Evolutionary conservation across 2,329 filamentous ascomycete genomes (phyloP), one percentile per base, ranked within the genome.

Genomic region (Onygenales sp.): DNA sequence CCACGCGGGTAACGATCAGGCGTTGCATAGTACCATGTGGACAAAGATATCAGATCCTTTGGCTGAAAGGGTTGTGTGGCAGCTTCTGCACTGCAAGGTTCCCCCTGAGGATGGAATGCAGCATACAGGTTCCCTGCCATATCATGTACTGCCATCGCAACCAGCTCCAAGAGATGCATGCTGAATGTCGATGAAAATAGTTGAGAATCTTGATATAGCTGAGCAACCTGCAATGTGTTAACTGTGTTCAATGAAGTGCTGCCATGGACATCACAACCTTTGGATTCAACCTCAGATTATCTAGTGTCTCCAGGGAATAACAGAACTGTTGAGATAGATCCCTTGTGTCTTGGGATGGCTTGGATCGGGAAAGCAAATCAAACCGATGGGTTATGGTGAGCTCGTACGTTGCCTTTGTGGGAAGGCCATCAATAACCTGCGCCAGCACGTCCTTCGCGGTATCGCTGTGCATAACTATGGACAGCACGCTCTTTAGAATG

Each of bases 111-210:
- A 42, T 52, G 41, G 21, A 52, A 47, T 9, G 11, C 6, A 5
- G 43, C n/a, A 47, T 14, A 52, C 10, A 52, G 43, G 35, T 47
- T 52, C 39, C 38, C 51, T 7, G 43, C 35, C 32, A 52, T 21
- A 7, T 47, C 51, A 46, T 52, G 51, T 11, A 52, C 38, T 17
- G 43, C 51, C 13, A 46, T 38, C 2, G 51, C 43, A 32, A n/a
- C 51, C 14, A 52, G 33, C 21, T 52, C 51, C 8, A 52, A 43
- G n/a, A 52, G 51, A 47, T 52, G 43, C 51, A 52, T 47, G 31
- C 47, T 52, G 43, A 52, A 52, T 5, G 10, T 5, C 1, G n/a
- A 11, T 14, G 51, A 52, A n/a, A 38, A 47, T 6, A 52, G 36
- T n/a, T 13, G 42, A 7, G 11, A 5, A 13, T 14, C 43, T 27